Evolutionary conservation across 495 filamentous ascomycete genomes (phyloP).

Genomic region (Neurospora pannonica): DNA sequence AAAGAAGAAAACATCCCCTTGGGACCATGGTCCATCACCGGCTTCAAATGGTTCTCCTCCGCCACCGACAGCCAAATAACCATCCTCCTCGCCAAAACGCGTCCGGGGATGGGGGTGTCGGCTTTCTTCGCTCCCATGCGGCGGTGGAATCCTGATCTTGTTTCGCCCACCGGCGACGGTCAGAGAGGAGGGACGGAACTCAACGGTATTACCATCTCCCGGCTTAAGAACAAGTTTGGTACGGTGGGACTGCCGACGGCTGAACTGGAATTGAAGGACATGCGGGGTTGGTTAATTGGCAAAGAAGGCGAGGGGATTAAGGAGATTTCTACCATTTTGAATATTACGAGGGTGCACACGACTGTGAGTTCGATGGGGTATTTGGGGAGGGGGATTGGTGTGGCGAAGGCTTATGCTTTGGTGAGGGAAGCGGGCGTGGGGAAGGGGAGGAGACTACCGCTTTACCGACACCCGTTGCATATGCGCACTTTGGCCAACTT

Average conservation of each 20-base stretch:
- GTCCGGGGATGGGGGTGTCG: constrained; percentile 41
- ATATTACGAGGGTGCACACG: constrained; percentile 59
- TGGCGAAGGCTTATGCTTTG: constrained; percentile 47
- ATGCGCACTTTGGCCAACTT: constrained; percentile 49
- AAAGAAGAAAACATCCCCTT: constrained; percentile 32
- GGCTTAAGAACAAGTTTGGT: constrained; percentile 62
- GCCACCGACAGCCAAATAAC: constrained; percentile 64
- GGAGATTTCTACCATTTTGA: constrained; percentile 57
- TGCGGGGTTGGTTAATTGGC: constrained; percentile 58
- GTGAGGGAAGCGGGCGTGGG: constrained; percentile 32
- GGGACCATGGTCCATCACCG: constrained; percentile 52
- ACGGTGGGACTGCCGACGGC: constrained; percentile 61
- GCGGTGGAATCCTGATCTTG: constrained; percentile 26
- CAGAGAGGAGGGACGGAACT: constrained; percentile 32
- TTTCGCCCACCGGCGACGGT: constrained; percentile 9
- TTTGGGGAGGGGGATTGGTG: constrained; percentile 51
- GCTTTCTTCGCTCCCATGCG: constrained; percentile 61
- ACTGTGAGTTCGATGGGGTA: constrained; percentile 46
- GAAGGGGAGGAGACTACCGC: constrained; percentile 24
- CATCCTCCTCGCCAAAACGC: constrained; percentile 59
- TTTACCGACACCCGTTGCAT: constrained; percentile 50
- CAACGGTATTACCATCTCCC: constrained; percentile 60
- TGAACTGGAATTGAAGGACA: constrained; percentile 52
- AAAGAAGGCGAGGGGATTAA: constrained; percentile 52
- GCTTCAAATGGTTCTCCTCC: constrained; percentile 72